Percentiles rank a stretch among this genome's conserved stretches.
These are phyloP conservation scores for Clitopilus passeckerianus DNA, from an alignment of 768 basidiomycete genomes.

Conservation along the genomic window DNA sequence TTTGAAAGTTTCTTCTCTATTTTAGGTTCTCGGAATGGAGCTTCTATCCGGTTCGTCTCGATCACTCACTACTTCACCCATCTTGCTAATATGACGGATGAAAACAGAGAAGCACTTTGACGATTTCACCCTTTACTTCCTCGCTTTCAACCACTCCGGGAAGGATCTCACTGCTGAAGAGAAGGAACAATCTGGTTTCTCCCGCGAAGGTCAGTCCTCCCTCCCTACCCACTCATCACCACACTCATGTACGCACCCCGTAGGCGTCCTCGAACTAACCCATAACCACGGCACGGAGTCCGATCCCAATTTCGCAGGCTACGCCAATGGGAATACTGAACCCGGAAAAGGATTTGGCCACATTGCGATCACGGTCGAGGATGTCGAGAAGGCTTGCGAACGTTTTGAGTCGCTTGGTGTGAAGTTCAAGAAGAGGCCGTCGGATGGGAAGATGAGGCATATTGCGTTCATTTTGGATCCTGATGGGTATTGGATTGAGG, in stretches of 20 bases:
- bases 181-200: constrained; percentile 39
- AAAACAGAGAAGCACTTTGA: constrained; percentile 44
- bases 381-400: constrained; percentile 79
- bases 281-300: constrained; percentile 90
- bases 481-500: constrained; percentile 70
- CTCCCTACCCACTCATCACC: neutral
- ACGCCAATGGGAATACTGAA: constrained; percentile 82
- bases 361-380: constrained; percentile 80
- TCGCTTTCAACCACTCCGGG: constrained; percentile 68
- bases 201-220: constrained; percentile 57
- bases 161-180: constrained; percentile 48
- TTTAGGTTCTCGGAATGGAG: constrained; percentile 70
- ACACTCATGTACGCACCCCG: neutral
- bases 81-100: constrained; percentile 5
- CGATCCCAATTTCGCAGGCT: constrained; percentile 74
- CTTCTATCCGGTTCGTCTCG: constrained; percentile 46
- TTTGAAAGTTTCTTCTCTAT: neutral
- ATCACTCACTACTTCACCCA: neutral
- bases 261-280: constrained; percentile 79
- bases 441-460: constrained; percentile 81
- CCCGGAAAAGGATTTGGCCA: constrained; percentile 82
- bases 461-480: constrained; percentile 86
- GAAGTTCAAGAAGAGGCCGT: constrained; percentile 80
- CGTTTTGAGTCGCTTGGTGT: constrained; percentile 80
- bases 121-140: constrained; percentile 80